Conservation (phyloP, 306 rosid species). For the Coriaria nepalensis region DNA sequence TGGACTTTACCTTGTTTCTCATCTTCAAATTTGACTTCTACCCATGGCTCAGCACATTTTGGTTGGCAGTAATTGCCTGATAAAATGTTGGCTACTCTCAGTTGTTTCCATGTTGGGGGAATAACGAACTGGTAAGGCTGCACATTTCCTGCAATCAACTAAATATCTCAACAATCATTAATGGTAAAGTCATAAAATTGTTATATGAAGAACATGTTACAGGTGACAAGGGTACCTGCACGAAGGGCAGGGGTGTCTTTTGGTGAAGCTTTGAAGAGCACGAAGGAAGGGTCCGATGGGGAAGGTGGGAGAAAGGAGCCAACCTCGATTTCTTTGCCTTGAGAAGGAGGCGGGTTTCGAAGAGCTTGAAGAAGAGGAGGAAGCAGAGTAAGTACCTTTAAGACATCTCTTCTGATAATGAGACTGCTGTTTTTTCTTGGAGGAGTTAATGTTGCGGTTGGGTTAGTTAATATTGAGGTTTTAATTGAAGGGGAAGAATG, state of each 20-base stretch:
- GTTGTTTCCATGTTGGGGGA: constrained; percentile 91
- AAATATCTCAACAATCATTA: constrained; percentile 21
- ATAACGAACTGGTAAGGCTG: constrained; percentile 85
- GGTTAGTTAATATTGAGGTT: neutral
- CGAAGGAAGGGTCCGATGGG: constrained; percentile 66
- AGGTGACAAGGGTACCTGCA: constrained; percentile 48
- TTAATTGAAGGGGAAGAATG: neutral
- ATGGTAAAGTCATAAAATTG: neutral
- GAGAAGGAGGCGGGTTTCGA: constrained; percentile 23
- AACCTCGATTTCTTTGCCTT: constrained; percentile 57
- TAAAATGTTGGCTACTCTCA: constrained; percentile 74
- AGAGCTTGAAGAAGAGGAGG: constrained; percentile 34
- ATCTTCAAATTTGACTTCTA: constrained; percentile 92
- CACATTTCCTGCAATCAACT: constrained; percentile 88
- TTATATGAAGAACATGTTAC: neutral
- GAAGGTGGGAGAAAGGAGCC: constrained; percentile 75
- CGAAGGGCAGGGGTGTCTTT: constrained; percentile 97
- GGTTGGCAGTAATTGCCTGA: constrained; percentile 99
- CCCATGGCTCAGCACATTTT: constrained; percentile 98
- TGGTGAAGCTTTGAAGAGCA: constrained; percentile 68
- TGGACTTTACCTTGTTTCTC: constrained; percentile 84
- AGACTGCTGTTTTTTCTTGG: neutral
- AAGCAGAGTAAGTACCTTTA: constrained; percentile 40
- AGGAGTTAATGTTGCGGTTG: no score
- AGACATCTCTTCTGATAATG: constrained; percentile 43